phyloP scores from a whole-genome alignment of 1,139 yeast genomes.

The Wickerhamiella pararugosa region DNA sequence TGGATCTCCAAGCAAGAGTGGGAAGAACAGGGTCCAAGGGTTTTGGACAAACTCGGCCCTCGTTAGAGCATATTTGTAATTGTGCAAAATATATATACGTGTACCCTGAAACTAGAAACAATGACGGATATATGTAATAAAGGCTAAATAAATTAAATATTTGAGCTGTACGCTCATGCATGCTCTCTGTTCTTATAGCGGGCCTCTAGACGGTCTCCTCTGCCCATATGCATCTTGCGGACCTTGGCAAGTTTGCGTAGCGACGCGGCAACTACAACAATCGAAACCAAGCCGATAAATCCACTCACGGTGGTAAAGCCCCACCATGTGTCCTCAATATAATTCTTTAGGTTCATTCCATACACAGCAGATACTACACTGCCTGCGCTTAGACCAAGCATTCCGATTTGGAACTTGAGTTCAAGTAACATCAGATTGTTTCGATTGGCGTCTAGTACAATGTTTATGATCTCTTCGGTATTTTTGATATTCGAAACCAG shows the following conservation, averaged over 20 bases:
- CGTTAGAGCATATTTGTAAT: slow-evolving; percentile 29
- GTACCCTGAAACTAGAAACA: neutral
- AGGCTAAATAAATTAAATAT: neutral
- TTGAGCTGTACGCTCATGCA: neutral
- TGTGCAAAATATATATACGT: neutral
- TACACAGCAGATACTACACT: slow-evolving; percentile 71
- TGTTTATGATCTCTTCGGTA: slow-evolving; percentile 92
- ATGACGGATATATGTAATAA: neutral
- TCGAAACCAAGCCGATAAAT: slow-evolving; percentile 28
- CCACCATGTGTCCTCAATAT: slow-evolving; percentile 59
- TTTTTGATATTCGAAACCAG: slow-evolving; percentile 72
- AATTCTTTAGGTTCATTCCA: slow-evolving; percentile 92
- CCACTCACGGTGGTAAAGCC: slow-evolving; percentile 57
- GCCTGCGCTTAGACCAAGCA: slow-evolving; percentile 78
- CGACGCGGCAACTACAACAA: slow-evolving; percentile 26
- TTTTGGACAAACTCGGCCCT: slow-evolving; percentile 82
- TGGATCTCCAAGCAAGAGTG: slow-evolving; percentile 95
- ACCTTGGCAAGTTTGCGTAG: slow-evolving; percentile 38
- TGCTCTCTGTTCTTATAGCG: neutral
- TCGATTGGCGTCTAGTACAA: slow-evolving; percentile 86
- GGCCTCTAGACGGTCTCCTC: neutral
- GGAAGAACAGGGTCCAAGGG: slow-evolving; percentile 90
- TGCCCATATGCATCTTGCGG: slow-evolving; percentile 46
- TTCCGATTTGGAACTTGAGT: slow-evolving; percentile 73
- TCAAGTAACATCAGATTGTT: slow-evolving; percentile 89